Base-by-base conservation (phyloP, 176 grass and related monocot genomes). In the Ananas comosus region DNA sequence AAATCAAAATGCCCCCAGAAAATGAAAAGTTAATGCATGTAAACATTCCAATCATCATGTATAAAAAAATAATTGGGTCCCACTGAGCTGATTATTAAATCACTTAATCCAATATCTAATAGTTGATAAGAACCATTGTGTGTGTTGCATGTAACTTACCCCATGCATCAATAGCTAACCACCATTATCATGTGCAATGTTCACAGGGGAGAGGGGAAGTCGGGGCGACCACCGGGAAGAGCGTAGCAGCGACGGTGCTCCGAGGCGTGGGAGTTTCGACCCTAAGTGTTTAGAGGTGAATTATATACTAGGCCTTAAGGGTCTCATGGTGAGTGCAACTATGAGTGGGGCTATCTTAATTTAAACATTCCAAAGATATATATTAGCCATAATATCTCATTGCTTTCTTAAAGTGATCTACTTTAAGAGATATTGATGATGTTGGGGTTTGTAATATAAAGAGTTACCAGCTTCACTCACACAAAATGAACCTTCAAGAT, bases 141-240 rank as follows among this genome's bases (percentile, higher is more conserved):
- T 72, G 72, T 22, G 56, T 80, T 29, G 27, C 17, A 58, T 69
- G 56, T 7, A 76, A 19, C 4, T 22, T 49, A 17, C 25, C 7
- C 10, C 17, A 22, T 70, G 49, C 59, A 71, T 71, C 67, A 52
- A 66, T 14, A n/a, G 16, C 76, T 80, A 58, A 80, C 64, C 64
- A 75, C 71, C 51, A 56, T 74, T 18, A 29, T 2, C 11, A 63
- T 21, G 12, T 49, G 16, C 71, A 17, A 22, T 78, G 29, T 67
- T 71, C 73, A 63, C 85, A 88, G 85, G 74, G 80, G 85, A 74
- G 70, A 73, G 9, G 77, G 28, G 3, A 67, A 81, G 72, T 88
- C 80, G 81, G 85, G 85, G 69, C 80, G 80, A 0, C 72, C 77
- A 54, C 85, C 85, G 10, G 83, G 9, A 73, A 77, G 85, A 80